A percentile compares a stretch with the other conserved stretches of the same genome.
Evolutionary conservation across 2,329 filamentous ascomycete species (phyloP).

Genomic region (Amphichorda felina): DNA sequence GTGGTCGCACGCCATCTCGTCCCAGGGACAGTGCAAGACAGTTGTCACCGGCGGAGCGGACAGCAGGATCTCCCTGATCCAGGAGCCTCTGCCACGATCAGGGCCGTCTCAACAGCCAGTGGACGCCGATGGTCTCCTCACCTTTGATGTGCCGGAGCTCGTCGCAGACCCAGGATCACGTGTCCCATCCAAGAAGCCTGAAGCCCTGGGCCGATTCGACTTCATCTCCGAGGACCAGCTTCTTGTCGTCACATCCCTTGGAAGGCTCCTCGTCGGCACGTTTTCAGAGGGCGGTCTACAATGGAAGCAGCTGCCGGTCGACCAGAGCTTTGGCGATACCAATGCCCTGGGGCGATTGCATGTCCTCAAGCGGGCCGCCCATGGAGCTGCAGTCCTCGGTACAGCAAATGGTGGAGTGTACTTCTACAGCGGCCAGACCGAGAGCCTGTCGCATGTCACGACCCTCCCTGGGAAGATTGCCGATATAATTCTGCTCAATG

Average conservation of each 20-base stretch:
- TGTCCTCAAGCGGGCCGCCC: conserved; percentile 26
- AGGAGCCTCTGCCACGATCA: too few relatives aligned
- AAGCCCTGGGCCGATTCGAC: conserved; percentile 49
- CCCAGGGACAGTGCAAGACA: conserved; percentile 9
- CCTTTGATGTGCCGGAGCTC: conserved; percentile 21
- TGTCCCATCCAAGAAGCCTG: conserved; percentile 7
- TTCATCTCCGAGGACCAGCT: conserved; percentile 43
- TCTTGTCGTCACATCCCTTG: conserved; percentile 47
- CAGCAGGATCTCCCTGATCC: conserved; percentile 47
- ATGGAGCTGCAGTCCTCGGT: conserved; percentile 32
- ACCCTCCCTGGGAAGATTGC: conserved; percentile 35
- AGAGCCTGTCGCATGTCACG: conserved; percentile 18
- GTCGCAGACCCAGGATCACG: conserved; percentile 1
- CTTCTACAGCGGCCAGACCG: conserved; percentile 19
- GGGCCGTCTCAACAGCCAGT: background rate
- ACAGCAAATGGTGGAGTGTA: conserved; percentile 36
- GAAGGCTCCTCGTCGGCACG: conserved; percentile 40
- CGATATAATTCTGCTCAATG: conserved; percentile 28
- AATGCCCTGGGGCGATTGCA: conserved; percentile 31
- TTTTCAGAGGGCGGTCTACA: conserved; percentile 14
- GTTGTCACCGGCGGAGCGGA: conserved; percentile 68
- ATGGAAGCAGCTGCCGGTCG: conserved; percentile 35
- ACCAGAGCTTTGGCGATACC: conserved; percentile 16
- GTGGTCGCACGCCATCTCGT: conserved; percentile 57
- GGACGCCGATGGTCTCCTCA: conserved; percentile 2